Evolutionary conservation across 108 stramenopile genomes (phyloP).

Genomic region (Nitzschia palea): DNA sequence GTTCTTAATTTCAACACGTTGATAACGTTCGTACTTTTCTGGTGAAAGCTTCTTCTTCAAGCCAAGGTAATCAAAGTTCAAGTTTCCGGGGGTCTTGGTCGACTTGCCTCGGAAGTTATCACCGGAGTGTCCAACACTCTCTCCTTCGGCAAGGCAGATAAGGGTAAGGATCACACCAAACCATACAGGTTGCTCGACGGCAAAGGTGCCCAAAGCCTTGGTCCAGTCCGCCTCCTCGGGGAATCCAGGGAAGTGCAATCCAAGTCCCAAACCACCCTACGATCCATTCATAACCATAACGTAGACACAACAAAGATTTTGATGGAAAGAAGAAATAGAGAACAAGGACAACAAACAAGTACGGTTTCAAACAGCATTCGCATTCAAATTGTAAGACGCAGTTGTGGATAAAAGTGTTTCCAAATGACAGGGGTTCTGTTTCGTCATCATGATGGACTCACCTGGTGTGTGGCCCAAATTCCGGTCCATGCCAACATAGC

Average conservation of each 20-base stretch:
- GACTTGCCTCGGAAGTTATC: slow-evolving; percentile 88
- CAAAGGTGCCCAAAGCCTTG: slow-evolving; percentile 78
- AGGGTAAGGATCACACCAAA: slow-evolving; percentile 76
- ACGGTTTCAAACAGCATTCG: neutral
- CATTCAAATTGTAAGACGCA: neutral
- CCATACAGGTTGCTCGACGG: slow-evolving; percentile 70
- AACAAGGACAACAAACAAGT: neutral
- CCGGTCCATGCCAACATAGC: slow-evolving; percentile 92
- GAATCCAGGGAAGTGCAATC: slow-evolving; percentile 84
- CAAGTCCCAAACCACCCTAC: slow-evolving; percentile 72
- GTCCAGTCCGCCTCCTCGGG: slow-evolving; percentile 86
- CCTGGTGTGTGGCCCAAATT: slow-evolving; percentile 77
- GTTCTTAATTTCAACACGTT: slow-evolving; percentile 83
- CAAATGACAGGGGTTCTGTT: no score
- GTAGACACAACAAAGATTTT: neutral
- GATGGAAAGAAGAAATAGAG: neutral
- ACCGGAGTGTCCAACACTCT: slow-evolving; percentile 85
- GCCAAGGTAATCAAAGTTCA: slow-evolving; percentile 84
- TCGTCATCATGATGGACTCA: slow-evolving; percentile 20
- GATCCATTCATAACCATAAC: no score
- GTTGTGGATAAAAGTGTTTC: neutral
- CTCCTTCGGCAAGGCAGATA: slow-evolving; percentile 82
- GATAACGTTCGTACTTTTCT: slow-evolving; percentile 69
- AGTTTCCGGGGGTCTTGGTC: slow-evolving; percentile 84
- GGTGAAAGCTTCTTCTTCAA: slow-evolving; percentile 61